Percentiles rank a stretch among this genome's conserved stretches.
Conservation (phyloP, 805 yeast species). For the Debaryomyces hansenii region DNA sequence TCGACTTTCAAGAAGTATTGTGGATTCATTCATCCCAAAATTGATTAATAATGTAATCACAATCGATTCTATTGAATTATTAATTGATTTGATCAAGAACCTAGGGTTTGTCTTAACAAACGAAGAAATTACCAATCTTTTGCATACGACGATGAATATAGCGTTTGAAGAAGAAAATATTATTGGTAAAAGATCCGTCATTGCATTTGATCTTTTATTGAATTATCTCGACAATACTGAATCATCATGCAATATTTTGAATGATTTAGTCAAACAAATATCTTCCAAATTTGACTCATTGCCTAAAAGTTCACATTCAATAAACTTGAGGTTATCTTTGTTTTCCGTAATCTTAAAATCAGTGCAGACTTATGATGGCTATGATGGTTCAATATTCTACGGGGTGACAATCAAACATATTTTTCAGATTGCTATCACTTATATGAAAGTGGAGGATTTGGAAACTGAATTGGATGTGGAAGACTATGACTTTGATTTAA, state of each 20-base stretch:
- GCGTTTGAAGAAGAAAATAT: slow-evolving; percentile 43
- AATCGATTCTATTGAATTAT: slow-evolving; percentile 61
- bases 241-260: slow-evolving; percentile 8
- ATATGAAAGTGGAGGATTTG: slow-evolving; percentile 14
- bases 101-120: slow-evolving; percentile 43
- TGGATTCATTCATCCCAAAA: slow-evolving; percentile 39
- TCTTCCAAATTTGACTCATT: slow-evolving; percentile 8
- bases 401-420: slow-evolving; percentile 10
- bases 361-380: slow-evolving; percentile 7
- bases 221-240: slow-evolving; percentile 16
- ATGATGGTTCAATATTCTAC: slow-evolving; percentile 2
- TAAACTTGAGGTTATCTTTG: slow-evolving; percentile 10
- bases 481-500: slow-evolving; percentile 45
- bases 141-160: slow-evolving; percentile 31
- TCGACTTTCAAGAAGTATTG: slow-evolving; percentile 26
- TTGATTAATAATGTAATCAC: slow-evolving; percentile 33
- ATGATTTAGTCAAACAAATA: slow-evolving; percentile 14
- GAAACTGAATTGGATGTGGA: slow-evolving; percentile 19
- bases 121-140: slow-evolving; percentile 30
- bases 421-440: slow-evolving; percentile 13
- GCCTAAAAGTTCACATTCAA: slow-evolving; percentile 16
- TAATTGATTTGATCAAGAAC: slow-evolving; percentile 54
- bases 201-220: slow-evolving; percentile 47
- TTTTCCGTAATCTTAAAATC: slow-evolving; percentile 14
- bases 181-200: slow-evolving; percentile 49